Evolutionary conservation across 176 grass and related monocot species (phyloP).

Genomic region (Dactylis glomerata): DNA sequence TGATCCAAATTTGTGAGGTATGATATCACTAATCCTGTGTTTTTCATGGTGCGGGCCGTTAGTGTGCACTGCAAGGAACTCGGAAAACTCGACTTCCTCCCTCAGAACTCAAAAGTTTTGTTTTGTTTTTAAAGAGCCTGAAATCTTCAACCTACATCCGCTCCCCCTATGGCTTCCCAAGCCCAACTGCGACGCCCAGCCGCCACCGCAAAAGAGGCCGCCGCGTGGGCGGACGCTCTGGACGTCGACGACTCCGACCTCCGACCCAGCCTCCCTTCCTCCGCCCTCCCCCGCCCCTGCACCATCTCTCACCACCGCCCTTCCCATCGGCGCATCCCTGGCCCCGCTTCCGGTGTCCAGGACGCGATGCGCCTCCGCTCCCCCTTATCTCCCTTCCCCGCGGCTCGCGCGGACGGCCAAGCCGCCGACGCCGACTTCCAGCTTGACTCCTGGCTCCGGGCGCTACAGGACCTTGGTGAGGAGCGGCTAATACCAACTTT

Average conservation of each 20-base stretch:
- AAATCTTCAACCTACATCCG: not conserved
- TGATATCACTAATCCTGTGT: too few species aligned
- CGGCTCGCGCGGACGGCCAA: not conserved
- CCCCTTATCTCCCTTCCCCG: too few species aligned
- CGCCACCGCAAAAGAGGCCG: not conserved
- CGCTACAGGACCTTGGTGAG: conserved; percentile 63
- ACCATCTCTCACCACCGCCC: not conserved
- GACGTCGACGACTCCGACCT: not conserved
- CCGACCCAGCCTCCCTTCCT: not conserved
- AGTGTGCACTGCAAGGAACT: too few species aligned
- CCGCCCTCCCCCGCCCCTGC: not conserved
- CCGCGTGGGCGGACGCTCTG: not conserved
- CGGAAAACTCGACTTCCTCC: too few species aligned
- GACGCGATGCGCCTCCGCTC: conserved; percentile 27
- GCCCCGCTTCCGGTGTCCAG: conserved; percentile 37
- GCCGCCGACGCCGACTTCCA: conserved; percentile 52
- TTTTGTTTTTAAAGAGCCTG: too few species aligned
- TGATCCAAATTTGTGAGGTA: too few species aligned
- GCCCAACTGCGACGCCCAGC: not conserved
- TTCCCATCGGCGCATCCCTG: conserved; percentile 24
- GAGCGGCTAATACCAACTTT: not conserved
- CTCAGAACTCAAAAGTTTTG: too few species aligned
- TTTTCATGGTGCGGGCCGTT: too few species aligned
- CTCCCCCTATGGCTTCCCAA: not conserved
- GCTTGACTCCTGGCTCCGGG: conserved; percentile 61